Percentiles rank a stretch among this genome's conserved stretches.
These are phyloP conservation scores for Salix exigua DNA, from an alignment of 345 rosid species.

Conservation along the genomic window DNA sequence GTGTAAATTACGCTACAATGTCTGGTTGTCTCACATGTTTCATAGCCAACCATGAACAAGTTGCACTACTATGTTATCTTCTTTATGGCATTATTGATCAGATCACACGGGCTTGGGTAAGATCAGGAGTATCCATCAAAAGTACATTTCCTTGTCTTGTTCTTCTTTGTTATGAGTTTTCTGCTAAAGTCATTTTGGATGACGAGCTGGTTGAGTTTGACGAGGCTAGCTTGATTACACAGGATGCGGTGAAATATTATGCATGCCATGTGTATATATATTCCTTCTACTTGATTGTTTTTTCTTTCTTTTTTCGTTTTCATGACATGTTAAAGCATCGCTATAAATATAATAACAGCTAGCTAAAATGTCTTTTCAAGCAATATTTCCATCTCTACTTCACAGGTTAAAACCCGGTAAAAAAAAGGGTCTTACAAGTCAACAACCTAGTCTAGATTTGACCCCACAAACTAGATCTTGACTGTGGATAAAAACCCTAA, in stretches of 20 bases:
- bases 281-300: neutral
- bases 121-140: neutral
- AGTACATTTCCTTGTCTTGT: neutral
- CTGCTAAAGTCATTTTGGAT: conserved; percentile 1
- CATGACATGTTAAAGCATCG: neutral
- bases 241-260: neutral
- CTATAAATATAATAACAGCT: neutral
- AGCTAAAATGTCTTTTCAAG: neutral
- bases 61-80: neutral
- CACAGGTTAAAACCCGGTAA: neutral
- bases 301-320: neutral
- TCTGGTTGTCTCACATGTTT: neutral
- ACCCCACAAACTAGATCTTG: neutral
- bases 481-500: neutral
- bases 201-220: neutral
- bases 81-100: neutral
- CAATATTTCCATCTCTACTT: neutral
- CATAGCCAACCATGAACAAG: neutral
- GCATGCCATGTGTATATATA: neutral
- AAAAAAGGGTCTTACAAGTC: neutral
- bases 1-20: conserved; percentile 9
- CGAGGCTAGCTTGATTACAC: neutral
- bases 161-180: neutral
- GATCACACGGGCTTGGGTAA: neutral
- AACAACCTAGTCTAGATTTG: neutral